These are phyloP conservation scores for Naganishia vishniacii DNA, from an alignment of 768 basidiomycete genomes.

Conservation along the genomic window DNA sequence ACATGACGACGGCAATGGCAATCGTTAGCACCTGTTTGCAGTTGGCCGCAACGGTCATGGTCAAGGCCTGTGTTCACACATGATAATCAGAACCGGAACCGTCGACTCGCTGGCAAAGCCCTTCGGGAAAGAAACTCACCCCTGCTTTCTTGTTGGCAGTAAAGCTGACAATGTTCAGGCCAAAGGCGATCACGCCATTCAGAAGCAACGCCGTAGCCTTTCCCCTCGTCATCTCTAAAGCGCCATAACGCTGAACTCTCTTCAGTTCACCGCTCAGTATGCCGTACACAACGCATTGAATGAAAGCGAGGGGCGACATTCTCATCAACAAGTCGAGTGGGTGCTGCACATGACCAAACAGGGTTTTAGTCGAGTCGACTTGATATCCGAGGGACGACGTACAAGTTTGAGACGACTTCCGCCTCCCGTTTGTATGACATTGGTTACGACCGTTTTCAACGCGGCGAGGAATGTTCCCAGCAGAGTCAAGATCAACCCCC, in stretches of 20 bases:
- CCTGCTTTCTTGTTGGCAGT: conserved; percentile 91
- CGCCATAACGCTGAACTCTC: conserved; percentile 55
- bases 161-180: conserved; percentile 87
- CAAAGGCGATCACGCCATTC: conserved; percentile 85
- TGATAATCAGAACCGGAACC: conserved; percentile 21
- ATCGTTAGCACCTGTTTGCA: conserved; percentile 92
- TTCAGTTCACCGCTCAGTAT: conserved; percentile 74
- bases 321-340: conserved; percentile 82
- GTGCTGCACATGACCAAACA: conserved; percentile 52
- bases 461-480: conserved; percentile 87
- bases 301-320: conserved; percentile 85
- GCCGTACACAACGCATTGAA: conserved; percentile 75
- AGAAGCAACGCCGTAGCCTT: conserved; percentile 59
- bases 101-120: no score
- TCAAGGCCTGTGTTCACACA: conserved; percentile 36
- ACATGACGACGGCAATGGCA: conserved; percentile 73
- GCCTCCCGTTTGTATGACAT: conserved; percentile 56
- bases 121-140: conserved; percentile 50
- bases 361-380: not conserved
- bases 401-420: conserved; percentile 47
- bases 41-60: conserved; percentile 50
- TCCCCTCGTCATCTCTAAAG: conserved; percentile 52
- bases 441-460: conserved; percentile 86
- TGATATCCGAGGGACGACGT: conserved; percentile 17
- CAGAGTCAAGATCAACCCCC: conserved; percentile 80